Evolutionary conservation across 495 filamentous ascomycete genomes (phyloP).

Genomic region (Sordaria brevicollis): DNA sequence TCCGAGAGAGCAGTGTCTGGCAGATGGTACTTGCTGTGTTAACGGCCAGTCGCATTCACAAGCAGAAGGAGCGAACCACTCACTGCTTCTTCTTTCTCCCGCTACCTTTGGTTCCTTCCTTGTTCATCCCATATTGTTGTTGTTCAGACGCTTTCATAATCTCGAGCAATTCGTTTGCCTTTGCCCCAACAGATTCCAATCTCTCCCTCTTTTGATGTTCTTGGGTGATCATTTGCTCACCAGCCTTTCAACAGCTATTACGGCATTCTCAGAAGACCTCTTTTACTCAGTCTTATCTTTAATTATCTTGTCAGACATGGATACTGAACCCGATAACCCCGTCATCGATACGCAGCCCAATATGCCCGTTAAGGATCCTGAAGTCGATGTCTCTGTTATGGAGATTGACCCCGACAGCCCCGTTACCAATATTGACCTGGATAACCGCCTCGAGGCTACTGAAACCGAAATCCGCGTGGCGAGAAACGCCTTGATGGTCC

Average conservation of each 20-base stretch:
- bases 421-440: background rate
- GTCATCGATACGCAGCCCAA: background rate
- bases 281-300: background rate
- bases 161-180: background rate
- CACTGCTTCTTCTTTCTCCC: background rate
- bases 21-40: background rate
- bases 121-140: background rate
- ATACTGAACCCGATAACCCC: background rate
- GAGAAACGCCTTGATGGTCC: background rate
- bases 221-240: background rate
- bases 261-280: background rate
- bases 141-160: background rate
- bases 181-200: background rate
- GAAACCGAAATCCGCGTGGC: too few species aligned
- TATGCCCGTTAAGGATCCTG: background rate
- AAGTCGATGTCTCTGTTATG: background rate
- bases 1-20: background rate
- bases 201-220: background rate
- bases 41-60: background rate
- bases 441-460: background rate
- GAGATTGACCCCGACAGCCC: background rate
- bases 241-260: background rate
- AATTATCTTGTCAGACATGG: constrained; percentile 1
- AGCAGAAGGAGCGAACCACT: background rate
- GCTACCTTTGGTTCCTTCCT: background rate